Evolutionary conservation across 2,329 filamentous ascomycete species (phyloP).

Genomic region (Cordyceps militaris): DNA sequence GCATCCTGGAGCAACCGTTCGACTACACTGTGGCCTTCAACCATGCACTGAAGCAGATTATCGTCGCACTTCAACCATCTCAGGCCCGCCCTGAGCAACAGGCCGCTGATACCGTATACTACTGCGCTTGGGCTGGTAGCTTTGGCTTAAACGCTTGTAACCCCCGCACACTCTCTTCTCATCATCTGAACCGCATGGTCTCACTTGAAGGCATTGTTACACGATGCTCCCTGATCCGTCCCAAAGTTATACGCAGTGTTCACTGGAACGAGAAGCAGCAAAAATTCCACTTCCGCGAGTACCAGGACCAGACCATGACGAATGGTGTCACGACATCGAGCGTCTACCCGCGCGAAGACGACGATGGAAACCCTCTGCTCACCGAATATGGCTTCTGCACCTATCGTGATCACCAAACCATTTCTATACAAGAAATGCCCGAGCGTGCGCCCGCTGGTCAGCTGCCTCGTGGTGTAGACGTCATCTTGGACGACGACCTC

Average conservation of each 20-base stretch:
- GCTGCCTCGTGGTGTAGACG: slow-evolving; percentile 89
- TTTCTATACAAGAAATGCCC: slow-evolving; percentile 99
- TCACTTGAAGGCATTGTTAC: slow-evolving; percentile 97
- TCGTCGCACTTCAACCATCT: slow-evolving; percentile 64
- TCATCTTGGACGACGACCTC: slow-evolving; percentile 92
- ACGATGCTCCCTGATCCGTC: slow-evolving; percentile 87
- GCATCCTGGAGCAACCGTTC: slow-evolving; percentile 77
- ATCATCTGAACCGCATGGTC: slow-evolving; percentile 92
- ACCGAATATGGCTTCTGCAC: slow-evolving; percentile 96
- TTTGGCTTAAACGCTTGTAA: slow-evolving; percentile 95
- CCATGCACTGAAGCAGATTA: slow-evolving; percentile 78
- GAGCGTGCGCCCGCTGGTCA: slow-evolving; percentile 93
- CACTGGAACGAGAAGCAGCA: slow-evolving; percentile 87
- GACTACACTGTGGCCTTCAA: slow-evolving; percentile 87
- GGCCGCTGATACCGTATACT: slow-evolving; percentile 76
- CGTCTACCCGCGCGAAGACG: slow-evolving; percentile 90
- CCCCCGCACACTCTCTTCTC: slow-evolving; percentile 81
- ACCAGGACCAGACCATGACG: slow-evolving; percentile 96
- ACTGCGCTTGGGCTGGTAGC: slow-evolving; percentile 94
- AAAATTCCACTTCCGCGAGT: slow-evolving; percentile 83
- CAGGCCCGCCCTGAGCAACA: slow-evolving; percentile 64
- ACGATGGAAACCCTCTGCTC: slow-evolving; percentile 81
- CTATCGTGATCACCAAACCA: slow-evolving; percentile 93
- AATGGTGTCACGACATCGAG: slow-evolving; percentile 82
- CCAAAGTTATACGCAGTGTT: slow-evolving; percentile 96